Conservation (phyloP, 78 protist genomes). For the Isochrysis galbana region DNA sequence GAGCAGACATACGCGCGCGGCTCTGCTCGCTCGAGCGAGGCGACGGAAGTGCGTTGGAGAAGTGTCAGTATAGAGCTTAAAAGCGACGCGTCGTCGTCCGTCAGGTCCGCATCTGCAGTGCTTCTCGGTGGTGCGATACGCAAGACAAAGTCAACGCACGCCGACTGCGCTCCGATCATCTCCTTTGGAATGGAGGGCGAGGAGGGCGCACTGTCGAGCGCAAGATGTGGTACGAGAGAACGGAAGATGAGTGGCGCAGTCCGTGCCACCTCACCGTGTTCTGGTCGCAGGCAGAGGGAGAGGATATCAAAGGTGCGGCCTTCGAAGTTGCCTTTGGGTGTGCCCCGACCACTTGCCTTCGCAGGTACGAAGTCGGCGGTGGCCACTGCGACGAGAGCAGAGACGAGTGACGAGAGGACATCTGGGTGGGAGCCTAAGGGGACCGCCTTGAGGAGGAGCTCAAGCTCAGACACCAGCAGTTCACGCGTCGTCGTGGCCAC, state of each 20-base stretch:
- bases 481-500: too few relatives aligned
- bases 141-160: not conserved
- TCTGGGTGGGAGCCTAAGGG: not conserved
- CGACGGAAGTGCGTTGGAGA: not conserved
- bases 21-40: not conserved
- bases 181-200: not conserved
- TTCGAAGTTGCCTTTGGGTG: not conserved
- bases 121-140: not conserved
- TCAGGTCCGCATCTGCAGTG: not conserved
- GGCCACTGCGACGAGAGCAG: not conserved
- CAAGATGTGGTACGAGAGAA: not conserved
- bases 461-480: too few relatives aligned
- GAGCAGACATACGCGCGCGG: conserved; percentile 10
- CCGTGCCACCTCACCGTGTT: not conserved
- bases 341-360: not conserved
- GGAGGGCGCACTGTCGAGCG: not conserved
- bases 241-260: not conserved
- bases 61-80: not conserved
- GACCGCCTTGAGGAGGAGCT: not conserved
- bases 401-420: not conserved
- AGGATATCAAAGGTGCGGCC: not conserved
- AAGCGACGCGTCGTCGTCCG: not conserved
- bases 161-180: not conserved
- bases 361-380: not conserved
- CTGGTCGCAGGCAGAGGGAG: not conserved